Conservation (phyloP, 306 rosid species). For the Urtica urens region DNA sequence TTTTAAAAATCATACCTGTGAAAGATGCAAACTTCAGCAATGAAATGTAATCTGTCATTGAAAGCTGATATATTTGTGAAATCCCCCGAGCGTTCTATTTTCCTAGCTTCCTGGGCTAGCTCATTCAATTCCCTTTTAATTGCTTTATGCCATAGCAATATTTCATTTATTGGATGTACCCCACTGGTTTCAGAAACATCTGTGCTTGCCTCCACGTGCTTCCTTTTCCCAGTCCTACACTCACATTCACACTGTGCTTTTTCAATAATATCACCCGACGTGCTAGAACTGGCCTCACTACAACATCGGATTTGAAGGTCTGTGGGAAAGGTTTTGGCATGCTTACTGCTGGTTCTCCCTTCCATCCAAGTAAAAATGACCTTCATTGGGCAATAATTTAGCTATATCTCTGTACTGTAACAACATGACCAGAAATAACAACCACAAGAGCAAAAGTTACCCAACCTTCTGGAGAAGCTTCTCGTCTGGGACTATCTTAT, state of each 20-base stretch:
- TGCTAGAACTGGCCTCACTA: slow-evolving; percentile 27
- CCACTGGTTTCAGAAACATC: slow-evolving; percentile 44
- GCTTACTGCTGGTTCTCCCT: slow-evolving; percentile 30
- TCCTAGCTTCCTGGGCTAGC: slow-evolving; percentile 53
- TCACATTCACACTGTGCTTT: slow-evolving; percentile 47
- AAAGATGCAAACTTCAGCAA: slow-evolving; percentile 95
- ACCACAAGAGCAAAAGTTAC: slow-evolving; percentile 5
- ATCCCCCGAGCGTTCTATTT: slow-evolving; percentile 50
- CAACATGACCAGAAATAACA: slow-evolving; percentile 14
- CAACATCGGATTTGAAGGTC: slow-evolving; percentile 36
- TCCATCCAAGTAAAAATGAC: slow-evolving; percentile 95
- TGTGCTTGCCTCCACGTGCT: slow-evolving; percentile 43
- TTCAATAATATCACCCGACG: slow-evolving; percentile 29
- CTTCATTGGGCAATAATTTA: slow-evolving; percentile 37
- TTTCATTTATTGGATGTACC: slow-evolving; percentile 81
- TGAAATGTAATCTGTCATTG: slow-evolving; percentile 81
- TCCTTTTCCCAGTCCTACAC: slow-evolving; percentile 63
- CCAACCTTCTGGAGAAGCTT: slow-evolving; percentile 91
- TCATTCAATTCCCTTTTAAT: slow-evolving; percentile 76
- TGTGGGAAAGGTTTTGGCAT: slow-evolving; percentile 25
- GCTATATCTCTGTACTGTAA: slow-evolving; percentile 9
- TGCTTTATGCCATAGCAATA: slow-evolving; percentile 96
- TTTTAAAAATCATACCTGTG: slow-evolving; percentile 80
- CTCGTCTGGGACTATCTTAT: slow-evolving; percentile 79
- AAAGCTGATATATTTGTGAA: slow-evolving; percentile 74